These are phyloP conservation scores for Buxus sempervirens DNA, from an alignment of 164 flowering plant species.

Conservation along the genomic window DNA sequence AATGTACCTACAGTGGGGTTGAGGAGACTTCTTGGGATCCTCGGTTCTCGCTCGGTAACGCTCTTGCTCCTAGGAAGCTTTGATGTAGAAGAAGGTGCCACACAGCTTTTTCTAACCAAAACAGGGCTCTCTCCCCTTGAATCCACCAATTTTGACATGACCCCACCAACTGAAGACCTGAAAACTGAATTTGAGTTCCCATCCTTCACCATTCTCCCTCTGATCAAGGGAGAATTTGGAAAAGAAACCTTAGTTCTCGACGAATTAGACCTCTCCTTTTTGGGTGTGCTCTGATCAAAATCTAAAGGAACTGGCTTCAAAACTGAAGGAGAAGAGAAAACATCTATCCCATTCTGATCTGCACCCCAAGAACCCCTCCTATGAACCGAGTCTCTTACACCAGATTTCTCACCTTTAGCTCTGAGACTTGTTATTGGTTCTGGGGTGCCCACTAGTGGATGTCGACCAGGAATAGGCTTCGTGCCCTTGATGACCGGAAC, in stretches of 20 bases:
- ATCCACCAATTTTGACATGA: constrained; percentile 35
- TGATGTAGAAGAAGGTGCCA: constrained; percentile 26
- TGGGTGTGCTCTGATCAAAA: constrained; percentile 60
- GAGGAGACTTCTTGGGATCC: constrained; percentile 38
- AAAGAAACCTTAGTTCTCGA: constrained; percentile 3
- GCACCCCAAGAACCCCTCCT: constrained; percentile 63
- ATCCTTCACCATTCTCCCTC: constrained; percentile 30
- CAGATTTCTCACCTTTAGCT: constrained; percentile 29
- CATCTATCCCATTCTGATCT: constrained; percentile 23
- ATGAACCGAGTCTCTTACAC: constrained; percentile 3
- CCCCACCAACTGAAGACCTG: constrained; percentile 49
- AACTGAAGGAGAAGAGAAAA: constrained; percentile 31
- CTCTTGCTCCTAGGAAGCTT: constrained; percentile 60
- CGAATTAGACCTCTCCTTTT: constrained; percentile 24
- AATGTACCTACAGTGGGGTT: constrained; percentile 72
- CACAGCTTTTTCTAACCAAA: constrained; percentile 51
- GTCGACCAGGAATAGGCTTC: constrained; percentile 69
- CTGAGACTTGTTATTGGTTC: constrained; percentile 59
- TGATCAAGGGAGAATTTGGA: constrained; percentile 14
- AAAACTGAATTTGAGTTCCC: constrained; percentile 22
- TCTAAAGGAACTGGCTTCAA: constrained; percentile 55
- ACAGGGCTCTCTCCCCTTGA: constrained; percentile 36
- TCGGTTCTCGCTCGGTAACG: constrained; percentile 46
- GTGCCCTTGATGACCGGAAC: constrained; percentile 57
- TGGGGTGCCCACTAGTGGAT: constrained; percentile 64